Base-by-base conservation (phyloP, 495 filamentous ascomycete species). In the Lophiostoma macrostomum region DNA sequence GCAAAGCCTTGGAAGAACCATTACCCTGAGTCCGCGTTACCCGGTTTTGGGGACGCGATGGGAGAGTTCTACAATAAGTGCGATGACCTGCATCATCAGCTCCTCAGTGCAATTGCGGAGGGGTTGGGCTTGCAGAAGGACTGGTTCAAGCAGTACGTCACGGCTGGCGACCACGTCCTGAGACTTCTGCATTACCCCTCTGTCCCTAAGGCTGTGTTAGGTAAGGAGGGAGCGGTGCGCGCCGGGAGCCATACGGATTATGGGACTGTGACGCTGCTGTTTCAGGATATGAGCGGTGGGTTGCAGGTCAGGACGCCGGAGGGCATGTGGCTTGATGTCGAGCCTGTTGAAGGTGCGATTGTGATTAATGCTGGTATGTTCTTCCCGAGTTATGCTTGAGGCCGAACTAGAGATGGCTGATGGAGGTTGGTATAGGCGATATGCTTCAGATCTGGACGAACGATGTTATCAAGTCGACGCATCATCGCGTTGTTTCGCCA, bases 381-480 rank as follows among this genome's bases (percentile, higher is more conserved):
- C 14, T 8, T 16, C 5, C 39, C 22, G 4, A n/a, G 12, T 18
- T 3, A 12, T 18, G n/a, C 4, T 4, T 44, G 40, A 5, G 5
- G 35, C 14, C 3, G 1, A 4, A 24, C 8, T n/a, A 25, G 22
- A 27, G 40, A 27, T 25, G 13, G 28, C 24, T 14, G 42, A 29
- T 46, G 25, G n/a, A 31, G 16, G 4, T n/a, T 31, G 24, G 7
- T 20, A 18, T 19, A 50, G 47, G 45, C 20, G 45, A 49, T 14
- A 49, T 49, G 45, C 34, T 49, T 14, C 45, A 49, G 30, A 49
- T 49, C 20, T 49, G 45, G 45, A 35, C 45, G 12, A 49, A 49
- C 34, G 45, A 49, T 35, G 30, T 49, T 10, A 49, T 49, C 29
- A 49, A 49, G 22, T 49, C 45, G 20, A 49, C 45, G 11, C 30